These are phyloP conservation scores for Yarrowia divulgata DNA, from an alignment of 805 yeast genomes.

Conservation along the genomic window DNA sequence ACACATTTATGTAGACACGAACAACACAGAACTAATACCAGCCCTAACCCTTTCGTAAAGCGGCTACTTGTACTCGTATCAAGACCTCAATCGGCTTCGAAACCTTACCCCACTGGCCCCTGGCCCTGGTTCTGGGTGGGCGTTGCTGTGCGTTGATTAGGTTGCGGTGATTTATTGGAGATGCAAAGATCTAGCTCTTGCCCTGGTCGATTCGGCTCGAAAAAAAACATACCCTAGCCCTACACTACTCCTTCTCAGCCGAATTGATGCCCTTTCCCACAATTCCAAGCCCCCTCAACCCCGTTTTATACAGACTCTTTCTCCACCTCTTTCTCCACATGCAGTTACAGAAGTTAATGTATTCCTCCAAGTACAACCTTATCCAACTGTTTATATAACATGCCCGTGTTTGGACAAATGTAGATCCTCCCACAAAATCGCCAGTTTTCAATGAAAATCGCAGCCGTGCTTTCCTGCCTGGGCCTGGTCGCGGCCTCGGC, in stretches of 20 bases:
- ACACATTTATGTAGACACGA: too few species aligned
- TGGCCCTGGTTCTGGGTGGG: not conserved
- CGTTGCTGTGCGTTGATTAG: not conserved
- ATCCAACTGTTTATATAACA: conserved; percentile 9
- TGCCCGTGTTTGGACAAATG: not conserved
- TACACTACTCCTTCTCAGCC: too few species aligned
- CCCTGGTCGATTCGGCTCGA: too few species aligned
- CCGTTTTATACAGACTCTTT: not conserved
- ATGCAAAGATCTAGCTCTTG: too few species aligned
- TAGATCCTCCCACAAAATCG: not conserved
- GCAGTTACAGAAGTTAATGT: not conserved
- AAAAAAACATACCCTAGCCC: too few species aligned
- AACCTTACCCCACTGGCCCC: too few species aligned
- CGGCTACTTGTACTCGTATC: too few species aligned
- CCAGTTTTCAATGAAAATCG: not conserved
- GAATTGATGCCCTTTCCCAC: not conserved
- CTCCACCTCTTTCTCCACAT: not conserved
- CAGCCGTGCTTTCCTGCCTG: not conserved
- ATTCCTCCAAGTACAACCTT: not conserved
- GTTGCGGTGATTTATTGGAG: not conserved
- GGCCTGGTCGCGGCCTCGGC: conserved; percentile 6
- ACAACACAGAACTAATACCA: too few species aligned
- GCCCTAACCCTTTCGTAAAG: not conserved
- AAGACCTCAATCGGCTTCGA: too few species aligned
- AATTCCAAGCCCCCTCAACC: not conserved